These are phyloP conservation scores for Fusarium udum DNA, from an alignment of 2,329 filamentous ascomycete genomes.

Conservation along the genomic window DNA sequence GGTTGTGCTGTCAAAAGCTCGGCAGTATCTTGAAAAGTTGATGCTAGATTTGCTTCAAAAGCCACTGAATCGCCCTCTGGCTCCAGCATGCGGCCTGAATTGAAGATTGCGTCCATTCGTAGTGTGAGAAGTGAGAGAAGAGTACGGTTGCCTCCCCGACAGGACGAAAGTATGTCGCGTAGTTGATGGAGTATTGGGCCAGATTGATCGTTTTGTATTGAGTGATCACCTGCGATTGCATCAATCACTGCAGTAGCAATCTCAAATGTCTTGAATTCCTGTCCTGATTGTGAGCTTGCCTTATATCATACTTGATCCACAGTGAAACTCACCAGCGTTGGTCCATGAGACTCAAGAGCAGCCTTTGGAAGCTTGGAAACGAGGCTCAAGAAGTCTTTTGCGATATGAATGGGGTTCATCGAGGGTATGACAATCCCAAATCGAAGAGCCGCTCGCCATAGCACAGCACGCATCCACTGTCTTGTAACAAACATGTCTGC, in stretches of 20 bases:
- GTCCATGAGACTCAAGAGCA: constrained; percentile 60
- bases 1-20: constrained; percentile 31
- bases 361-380: constrained; percentile 55
- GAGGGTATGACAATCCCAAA: constrained; percentile 45
- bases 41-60: constrained; percentile 19
- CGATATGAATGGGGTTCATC: constrained; percentile 55
- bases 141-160: constrained; percentile 54
- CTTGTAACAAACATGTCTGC: constrained; percentile 60
- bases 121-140: constrained; percentile 49
- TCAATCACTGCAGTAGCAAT: constrained; percentile 58
- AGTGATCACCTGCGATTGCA: constrained; percentile 46
- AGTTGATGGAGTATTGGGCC: constrained; percentile 51
- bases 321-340: constrained; percentile 49
- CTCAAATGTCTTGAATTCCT: constrained; percentile 58
- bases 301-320: rapidly evolving
- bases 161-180: constrained; percentile 53
- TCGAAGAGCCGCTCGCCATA: constrained; percentile 55
- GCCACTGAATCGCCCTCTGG: constrained; percentile 13
- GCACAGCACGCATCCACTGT: constrained; percentile 61
- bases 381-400: constrained; percentile 55
- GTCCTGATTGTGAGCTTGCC: not conserved
- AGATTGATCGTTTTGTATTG: constrained; percentile 38
- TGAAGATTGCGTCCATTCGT: constrained; percentile 41
- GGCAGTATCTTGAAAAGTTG: constrained; percentile 21
- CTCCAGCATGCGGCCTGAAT: constrained; percentile 22